Conservation (phyloP, 163 green algal species). For the Picocystis sp. region DNA sequence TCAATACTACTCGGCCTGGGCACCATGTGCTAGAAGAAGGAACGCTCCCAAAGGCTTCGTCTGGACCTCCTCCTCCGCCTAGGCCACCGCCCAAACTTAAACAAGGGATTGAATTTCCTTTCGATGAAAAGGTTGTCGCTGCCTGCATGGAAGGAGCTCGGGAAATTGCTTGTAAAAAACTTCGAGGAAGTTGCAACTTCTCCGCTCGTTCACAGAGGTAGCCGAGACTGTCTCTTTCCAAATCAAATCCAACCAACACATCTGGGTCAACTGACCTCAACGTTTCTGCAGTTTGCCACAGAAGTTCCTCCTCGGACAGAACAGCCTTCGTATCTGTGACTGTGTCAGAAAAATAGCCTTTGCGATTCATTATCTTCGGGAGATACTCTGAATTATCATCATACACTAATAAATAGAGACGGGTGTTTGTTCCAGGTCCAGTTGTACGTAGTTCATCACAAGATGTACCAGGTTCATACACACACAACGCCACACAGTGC, state of each 20-base stretch:
- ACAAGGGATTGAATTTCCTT: no score
- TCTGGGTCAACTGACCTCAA: conserved; percentile 71
- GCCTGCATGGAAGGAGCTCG: conserved; percentile 19
- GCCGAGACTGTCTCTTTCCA: conserved; percentile 64
- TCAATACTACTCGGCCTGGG: conserved; percentile 73
- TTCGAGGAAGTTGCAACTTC: conserved; percentile 14
- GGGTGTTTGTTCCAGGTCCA: neutral
- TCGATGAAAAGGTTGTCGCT: no score
- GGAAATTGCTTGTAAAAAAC: conserved; percentile 35
- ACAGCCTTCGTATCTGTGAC: conserved; percentile 17
- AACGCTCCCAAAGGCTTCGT: no score
- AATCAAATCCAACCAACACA: conserved; percentile 77
- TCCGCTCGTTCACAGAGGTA: conserved; percentile 56
- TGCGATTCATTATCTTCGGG: no score
- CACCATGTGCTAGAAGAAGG: no score
- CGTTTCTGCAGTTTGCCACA: conserved; percentile 35
- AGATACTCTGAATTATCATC: neutral
- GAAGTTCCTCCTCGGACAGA: conserved; percentile 35
- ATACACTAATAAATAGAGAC: neutral
- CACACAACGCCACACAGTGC: conserved; percentile 32
- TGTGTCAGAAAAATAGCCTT: no score
- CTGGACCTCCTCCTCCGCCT: no score
- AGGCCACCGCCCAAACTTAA: no score
- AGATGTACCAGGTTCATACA: neutral
- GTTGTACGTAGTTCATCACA: neutral